phyloP scores from a whole-genome alignment of 495 filamentous ascomycete species.

The Monascus purpureus region DNA sequence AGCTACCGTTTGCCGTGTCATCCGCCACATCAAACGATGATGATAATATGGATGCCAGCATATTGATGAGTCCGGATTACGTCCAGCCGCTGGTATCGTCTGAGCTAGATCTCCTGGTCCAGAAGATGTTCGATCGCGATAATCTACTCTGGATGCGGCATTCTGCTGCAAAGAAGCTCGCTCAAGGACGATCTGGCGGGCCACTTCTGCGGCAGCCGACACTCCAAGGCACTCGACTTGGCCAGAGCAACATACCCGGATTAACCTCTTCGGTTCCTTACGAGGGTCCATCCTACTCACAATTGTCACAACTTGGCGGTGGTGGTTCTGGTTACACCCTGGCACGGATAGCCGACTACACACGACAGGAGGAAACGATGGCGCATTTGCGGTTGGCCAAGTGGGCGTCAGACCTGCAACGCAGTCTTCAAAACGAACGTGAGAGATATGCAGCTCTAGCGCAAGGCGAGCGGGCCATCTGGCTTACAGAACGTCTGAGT shows the following conservation, averaged over 20 bases:
- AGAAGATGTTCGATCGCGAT: constrained; percentile 62
- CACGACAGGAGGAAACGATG: constrained; percentile 56
- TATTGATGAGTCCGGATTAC: constrained; percentile 91
- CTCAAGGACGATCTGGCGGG: constrained; percentile 42
- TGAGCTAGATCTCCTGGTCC: constrained; percentile 58
- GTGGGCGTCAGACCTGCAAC: constrained; percentile 85
- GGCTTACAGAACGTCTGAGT: constrained; percentile 62
- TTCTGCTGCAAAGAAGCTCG: constrained; percentile 71
- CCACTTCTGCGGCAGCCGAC: constrained; percentile 1
- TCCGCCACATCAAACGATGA: constrained; percentile 61
- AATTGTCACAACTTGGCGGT: constrained; percentile 15
- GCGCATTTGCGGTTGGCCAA: constrained; percentile 70
- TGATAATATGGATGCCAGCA: constrained; percentile 88
- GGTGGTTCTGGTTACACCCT: constrained; percentile 48
- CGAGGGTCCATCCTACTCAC: constrained; percentile 9
- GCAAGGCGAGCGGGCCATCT: constrained; percentile 57
- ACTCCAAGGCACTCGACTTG: not conserved
- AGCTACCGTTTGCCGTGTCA: constrained; percentile 64
- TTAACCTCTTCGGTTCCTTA: constrained; percentile 10
- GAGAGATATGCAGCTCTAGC: constrained; percentile 59
- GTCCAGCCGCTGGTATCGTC: constrained; percentile 68
- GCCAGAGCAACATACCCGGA: constrained; percentile 1
- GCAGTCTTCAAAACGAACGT: constrained; percentile 67
- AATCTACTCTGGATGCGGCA: constrained; percentile 80
- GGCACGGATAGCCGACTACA: constrained; percentile 56